Evolutionary conservation across 495 filamentous ascomycete genomes (phyloP), one percentile per base, ranked within the genome.

Genomic region (Bacidia gigantensis): DNA sequence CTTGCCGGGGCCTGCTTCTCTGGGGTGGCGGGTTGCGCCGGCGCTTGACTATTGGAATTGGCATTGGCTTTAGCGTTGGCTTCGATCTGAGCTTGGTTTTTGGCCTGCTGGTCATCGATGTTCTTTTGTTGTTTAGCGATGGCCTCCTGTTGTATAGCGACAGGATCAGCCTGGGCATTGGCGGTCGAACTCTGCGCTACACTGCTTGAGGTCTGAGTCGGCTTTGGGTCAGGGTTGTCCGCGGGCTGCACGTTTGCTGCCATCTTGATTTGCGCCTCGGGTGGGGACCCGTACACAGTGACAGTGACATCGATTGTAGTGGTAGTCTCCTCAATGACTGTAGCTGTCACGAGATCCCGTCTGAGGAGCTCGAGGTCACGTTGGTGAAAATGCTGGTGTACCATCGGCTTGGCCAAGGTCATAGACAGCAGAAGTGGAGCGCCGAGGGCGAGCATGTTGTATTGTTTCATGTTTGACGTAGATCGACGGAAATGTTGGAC

Each of bases 321-420:
- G 40, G 59, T 51, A 10, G 60, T 65, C 38, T 65, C 60, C 11
- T 63, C 54, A 14, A 56, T 60, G 49, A 66, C 50, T 10, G 65
- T 68, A n/a, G 62, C 59, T 49, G 56, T 63, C 49, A 69, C 65
- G 21, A 64, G 20, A 39, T 65, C 58, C 29, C 67, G 67, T 51
- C 66, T 67, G 29, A 25, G 47, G 2, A 50, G 29, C 29, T 35
- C 29, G 21, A 64, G 20, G 43, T 65, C 59, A 32, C 67, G 67
- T 53, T 68, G 67, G 29, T 50, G 47, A 2, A 50, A 25, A 35
- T 50, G 47, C 29, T 50, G 23, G 24, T 55, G 54, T 20, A 53
- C 57, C 26, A 69, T 26, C 14, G 66, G 68, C 39, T 62, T 59
- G n/a, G 69, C 65, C 14, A 58, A 58, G 50, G 57, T 59, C 21